phyloP scores from a whole-genome alignment of 148 eudicot genomes.

The Linanthus parryae region DNA sequence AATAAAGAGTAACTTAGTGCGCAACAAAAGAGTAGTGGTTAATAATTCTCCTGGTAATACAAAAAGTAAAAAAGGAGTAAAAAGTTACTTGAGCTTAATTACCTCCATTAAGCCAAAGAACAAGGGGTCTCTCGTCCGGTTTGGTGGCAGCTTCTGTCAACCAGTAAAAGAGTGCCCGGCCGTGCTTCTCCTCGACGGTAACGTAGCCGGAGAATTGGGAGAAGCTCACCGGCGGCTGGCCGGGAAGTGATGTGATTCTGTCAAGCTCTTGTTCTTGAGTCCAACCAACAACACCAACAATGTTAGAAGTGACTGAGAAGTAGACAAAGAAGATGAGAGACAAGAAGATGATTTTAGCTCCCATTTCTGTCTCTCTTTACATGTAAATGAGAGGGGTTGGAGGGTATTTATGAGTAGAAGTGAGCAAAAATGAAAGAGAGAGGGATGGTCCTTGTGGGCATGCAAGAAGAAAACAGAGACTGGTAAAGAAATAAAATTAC shows the following conservation, averaged over 20 bases:
- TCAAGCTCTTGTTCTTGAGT: constrained; percentile 30
- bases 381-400: neutral
- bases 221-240: constrained; percentile 41
- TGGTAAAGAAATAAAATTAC: no score
- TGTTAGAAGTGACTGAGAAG: neutral
- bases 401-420: neutral
- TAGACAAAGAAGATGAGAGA: neutral
- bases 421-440: no score
- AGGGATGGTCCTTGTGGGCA: no score
- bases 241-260: constrained; percentile 32
- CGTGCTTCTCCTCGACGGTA: constrained; percentile 30
- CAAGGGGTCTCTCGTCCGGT: constrained; percentile 30
- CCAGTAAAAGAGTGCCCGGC: constrained; percentile 52
- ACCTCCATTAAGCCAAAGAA: constrained; percentile 70
- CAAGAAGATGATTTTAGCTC: neutral
- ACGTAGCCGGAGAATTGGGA: constrained; percentile 44
- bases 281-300: constrained; percentile 6
- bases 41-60: no score
- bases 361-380: constrained; percentile 13
- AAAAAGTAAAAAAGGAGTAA: no score
- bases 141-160: constrained; percentile 30
- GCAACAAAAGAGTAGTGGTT: no score
- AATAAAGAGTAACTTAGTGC: no score
- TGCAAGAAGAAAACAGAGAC: no score
- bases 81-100: no score